Evolutionary conservation across 208 protist genomes (phyloP), one percentile per base, ranked within the genome.

Genomic region (Porcisia deanei): DNA sequence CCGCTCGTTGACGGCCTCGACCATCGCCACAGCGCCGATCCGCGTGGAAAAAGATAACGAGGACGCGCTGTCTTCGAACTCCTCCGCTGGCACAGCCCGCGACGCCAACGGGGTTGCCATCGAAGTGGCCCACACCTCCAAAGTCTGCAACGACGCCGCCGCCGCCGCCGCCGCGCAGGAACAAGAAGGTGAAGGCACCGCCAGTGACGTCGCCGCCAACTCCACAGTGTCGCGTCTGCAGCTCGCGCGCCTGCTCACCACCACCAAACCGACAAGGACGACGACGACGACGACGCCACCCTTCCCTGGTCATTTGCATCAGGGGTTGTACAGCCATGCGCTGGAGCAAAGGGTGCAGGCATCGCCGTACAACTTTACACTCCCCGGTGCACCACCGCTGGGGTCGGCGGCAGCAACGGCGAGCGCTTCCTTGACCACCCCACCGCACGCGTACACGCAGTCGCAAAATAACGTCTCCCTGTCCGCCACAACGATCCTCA

Each of bases 311-410:
- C 70, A 43, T 18, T 55, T 2, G 14, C 54, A 77, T 45, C 61
- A 12, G 41, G 20, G 25, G 61, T 18, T 66, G 16, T 71, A 69
- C 58, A 18, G 52, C 58, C 55, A 65, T 41, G 18, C 71, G 9
- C 54, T 52, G 4, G 55, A 18, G 0, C 57, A 57, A 52, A 22
- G 43, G 18, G 22, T 43, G 37, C 10, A 8, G 3, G 69, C 60
- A 8, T 65, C 47, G 1, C 58, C 68, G 10, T 77, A 73, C 65
- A 57, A 30, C 34, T 73, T 58, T 65, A 68, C 72, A 1, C 72
- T 77, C 41, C 77, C 77, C 37, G 72, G 63, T 3, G 47, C 54
- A 5, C 41, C 47, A 71, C 66, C 66, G 16, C 16, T 41, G 14
- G 16, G 25, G 57, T 34, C 47, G 14, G 66, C 66, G n/a, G 14